phyloP scores from a whole-genome alignment of 805 yeast species.

The Ogataea ganodermae region DNA sequence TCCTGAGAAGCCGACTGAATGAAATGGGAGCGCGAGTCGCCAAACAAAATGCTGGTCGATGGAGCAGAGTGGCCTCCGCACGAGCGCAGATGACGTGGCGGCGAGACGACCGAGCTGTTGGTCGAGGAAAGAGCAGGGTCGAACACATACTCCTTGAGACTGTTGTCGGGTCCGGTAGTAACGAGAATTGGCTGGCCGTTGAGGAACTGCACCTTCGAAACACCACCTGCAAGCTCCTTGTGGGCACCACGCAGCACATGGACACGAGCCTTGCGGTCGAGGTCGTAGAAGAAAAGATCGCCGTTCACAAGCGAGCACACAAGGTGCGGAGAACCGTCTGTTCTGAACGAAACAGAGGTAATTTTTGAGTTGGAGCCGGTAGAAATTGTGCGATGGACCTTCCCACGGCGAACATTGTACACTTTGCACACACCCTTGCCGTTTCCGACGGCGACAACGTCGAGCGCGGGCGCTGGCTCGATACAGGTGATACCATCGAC shows the following conservation, averaged over 20 bases:
- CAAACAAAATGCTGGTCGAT: slow-evolving; percentile 73
- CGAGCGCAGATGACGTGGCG: slow-evolving; percentile 88
- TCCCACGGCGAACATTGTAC: slow-evolving; percentile 68
- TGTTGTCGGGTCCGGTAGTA: slow-evolving; percentile 89
- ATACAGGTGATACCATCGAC: slow-evolving; percentile 63
- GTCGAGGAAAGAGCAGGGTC: slow-evolving; percentile 82
- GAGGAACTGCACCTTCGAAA: slow-evolving; percentile 69
- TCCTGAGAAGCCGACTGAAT: slow-evolving; percentile 86
- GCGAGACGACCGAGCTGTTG: slow-evolving; percentile 67
- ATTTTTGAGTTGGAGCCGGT: slow-evolving; percentile 45
- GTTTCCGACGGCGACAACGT: slow-evolving; percentile 77
- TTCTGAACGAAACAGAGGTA: slow-evolving; percentile 77
- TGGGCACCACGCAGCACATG: slow-evolving; percentile 78
- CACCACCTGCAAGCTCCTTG: slow-evolving; percentile 72
- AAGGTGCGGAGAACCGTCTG: slow-evolving; percentile 84
- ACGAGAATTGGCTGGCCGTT: slow-evolving; percentile 91
- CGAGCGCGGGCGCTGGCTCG: slow-evolving; percentile 85
- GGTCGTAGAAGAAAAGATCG: slow-evolving; percentile 82
- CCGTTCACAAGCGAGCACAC: slow-evolving; percentile 81
- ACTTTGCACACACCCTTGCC: slow-evolving; percentile 64
- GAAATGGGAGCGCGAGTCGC: slow-evolving; percentile 76
- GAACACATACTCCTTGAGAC: slow-evolving; percentile 85
- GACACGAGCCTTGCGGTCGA: slow-evolving; percentile 68
- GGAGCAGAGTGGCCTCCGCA: slow-evolving; percentile 98
- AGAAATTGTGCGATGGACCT: slow-evolving; percentile 51